Percentiles rank a stretch among this genome's conserved stretches.
Conservation (phyloP, 345 rosid species). For the Isatis tinctoria region DNA sequence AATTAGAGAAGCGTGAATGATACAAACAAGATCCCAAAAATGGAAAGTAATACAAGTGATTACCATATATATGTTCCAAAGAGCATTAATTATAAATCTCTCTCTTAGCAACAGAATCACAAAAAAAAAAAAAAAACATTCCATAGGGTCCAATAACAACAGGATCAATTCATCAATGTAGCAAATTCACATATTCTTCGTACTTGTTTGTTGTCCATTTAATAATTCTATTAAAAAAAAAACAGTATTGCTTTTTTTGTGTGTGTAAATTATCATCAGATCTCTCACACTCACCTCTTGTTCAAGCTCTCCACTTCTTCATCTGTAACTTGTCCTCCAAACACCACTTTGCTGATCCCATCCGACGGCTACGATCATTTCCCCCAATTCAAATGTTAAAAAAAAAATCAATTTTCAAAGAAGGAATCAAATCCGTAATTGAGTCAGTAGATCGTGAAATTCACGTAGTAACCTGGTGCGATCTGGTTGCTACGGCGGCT, state of each 20-base stretch:
- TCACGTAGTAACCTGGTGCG: conserved; percentile 54
- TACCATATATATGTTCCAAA: not conserved
- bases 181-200: not conserved
- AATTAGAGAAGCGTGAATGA: not conserved
- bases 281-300: conserved; percentile 72
- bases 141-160: conserved; percentile 15
- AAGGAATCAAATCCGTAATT: not conserved
- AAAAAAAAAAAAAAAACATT: conserved; percentile 4
- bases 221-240: not conserved
- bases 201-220: conserved; percentile 9
- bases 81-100: not conserved
- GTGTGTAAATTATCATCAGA: conserved; percentile 26
- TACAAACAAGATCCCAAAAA: not conserved
- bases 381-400: not conserved
- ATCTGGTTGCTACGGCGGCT: conserved; percentile 38
- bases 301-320: conserved; percentile 83
- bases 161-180: not conserved
- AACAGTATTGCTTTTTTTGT: not conserved
- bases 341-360: conserved; percentile 91
- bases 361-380: conserved; percentile 67
- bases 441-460: not conserved
- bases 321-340: conserved; percentile 98
- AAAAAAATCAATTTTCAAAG: not conserved
- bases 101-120: not conserved
- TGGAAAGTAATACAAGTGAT: not conserved